phyloP scores from a whole-genome alignment of 2,329 filamentous ascomycete species.

The Coniochaeta prunicola region DNA sequence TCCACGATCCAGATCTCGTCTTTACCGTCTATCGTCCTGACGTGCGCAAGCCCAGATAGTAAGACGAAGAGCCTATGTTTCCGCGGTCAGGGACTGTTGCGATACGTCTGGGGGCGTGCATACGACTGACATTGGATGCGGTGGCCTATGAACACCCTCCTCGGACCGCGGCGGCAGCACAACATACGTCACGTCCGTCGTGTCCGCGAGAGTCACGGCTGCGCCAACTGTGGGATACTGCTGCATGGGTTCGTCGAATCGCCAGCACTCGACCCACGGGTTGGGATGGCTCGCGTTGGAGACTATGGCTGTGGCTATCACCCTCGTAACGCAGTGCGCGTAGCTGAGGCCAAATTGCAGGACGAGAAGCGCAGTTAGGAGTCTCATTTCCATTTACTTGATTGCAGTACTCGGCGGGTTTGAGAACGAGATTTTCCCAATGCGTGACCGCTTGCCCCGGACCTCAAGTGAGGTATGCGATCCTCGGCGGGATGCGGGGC shows the following conservation, averaged over 20 bases:
- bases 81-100: not conserved
- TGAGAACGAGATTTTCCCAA: too few species aligned
- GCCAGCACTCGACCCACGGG: slow-evolving; percentile 8
- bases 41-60: slow-evolving; percentile 7
- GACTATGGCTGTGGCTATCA: not conserved
- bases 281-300: not conserved
- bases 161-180: slow-evolving; percentile 8
- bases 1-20: slow-evolving; percentile 9
- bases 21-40: slow-evolving; percentile 4
- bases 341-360: not conserved
- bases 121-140: slow-evolving; percentile 9
- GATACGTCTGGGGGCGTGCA: not conserved
- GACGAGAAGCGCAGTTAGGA: not conserved
- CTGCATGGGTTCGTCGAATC: slow-evolving; percentile 5
- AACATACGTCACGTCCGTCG: slow-evolving; percentile 11
- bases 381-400: not conserved
- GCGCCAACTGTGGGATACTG: slow-evolving; percentile 9
- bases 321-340: not conserved
- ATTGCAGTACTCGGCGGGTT: not conserved
- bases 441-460: too few species aligned
- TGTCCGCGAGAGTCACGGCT: slow-evolving; percentile 5
- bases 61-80: slow-evolving; percentile 9
- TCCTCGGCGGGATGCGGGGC: not conserved
- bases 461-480: not conserved
- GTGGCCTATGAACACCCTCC: slow-evolving; percentile 10